These are phyloP conservation scores for Komagataella ulmi DNA, from an alignment of 805 yeast genomes.

Conservation along the genomic window DNA sequence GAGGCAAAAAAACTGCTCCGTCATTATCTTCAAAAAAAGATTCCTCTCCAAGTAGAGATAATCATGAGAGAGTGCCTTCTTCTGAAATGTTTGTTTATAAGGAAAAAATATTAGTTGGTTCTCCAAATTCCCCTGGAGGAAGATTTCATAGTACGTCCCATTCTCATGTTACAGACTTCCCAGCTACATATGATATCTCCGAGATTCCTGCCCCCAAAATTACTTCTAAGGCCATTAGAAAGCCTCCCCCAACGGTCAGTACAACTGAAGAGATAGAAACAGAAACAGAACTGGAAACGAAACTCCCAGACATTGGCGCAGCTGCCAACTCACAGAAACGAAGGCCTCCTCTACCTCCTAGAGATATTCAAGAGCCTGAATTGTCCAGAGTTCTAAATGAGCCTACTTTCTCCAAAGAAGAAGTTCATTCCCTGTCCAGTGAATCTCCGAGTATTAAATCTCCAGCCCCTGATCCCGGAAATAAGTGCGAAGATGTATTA, in stretches of 20 bases:
- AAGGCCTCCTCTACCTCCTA: neutral
- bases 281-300: neutral
- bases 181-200: neutral
- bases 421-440: neutral
- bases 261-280: neutral
- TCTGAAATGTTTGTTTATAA: neutral
- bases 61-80: neutral
- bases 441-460: neutral
- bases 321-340: neutral
- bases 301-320: neutral
- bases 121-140: neutral
- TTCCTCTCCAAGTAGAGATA: neutral
- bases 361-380: neutral
- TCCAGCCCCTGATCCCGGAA: neutral
- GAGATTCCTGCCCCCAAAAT: neutral
- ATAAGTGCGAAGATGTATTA: neutral
- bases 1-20: constrained; percentile 12
- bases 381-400: neutral
- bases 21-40: constrained; percentile 3
- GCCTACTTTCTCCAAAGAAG: neutral
- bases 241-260: neutral
- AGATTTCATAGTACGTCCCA: neutral
- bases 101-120: neutral
- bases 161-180: neutral
- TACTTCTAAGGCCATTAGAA: neutral